Base-by-base conservation (phyloP, 2,329 filamentous ascomycete genomes). In the Hymenoscyphus repandus region DNA sequence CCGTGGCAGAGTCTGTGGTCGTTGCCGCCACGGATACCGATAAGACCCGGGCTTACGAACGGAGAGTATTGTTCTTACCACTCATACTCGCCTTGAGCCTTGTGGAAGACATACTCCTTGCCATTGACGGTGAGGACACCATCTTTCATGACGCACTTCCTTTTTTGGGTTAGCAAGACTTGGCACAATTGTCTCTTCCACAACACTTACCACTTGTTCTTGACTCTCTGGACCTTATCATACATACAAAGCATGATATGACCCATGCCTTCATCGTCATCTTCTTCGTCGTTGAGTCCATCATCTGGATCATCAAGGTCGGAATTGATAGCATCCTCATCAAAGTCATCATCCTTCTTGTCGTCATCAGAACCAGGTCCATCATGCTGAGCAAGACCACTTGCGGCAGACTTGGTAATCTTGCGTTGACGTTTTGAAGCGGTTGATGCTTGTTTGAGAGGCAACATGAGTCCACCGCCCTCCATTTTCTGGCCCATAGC, bases 161-260 rank as follows among this genome's bases (percentile, higher is more conserved):
- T 85, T 53, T 60, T 67, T 15, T 17, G 39, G 12, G 33, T 55
- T 48, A 56, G 50, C 17, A 43, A 20, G 36, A 11, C 11, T 37
- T 30, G 12, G 22, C 2, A 10, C 40, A 15, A 18, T 15, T n/a
- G 12, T 13, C 6, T 12, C 17, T 30, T 37, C 15, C 33, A 15
- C 33, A 71, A 39, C 13, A 34, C 77, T 46, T 68, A 84, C 88
- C 88, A 93, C 81, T 93, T 99, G 74, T 97, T 99, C 83, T 99
- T 99, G 64, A 97, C 93, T 43, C 93, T 81, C 72, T 97, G 92
- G 9, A 99, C 93, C 75, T 99, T 99, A 75, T 99, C 93, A 68
- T 99, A 99, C 68, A 95, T 96, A 75, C 93, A 99, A 37, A 99
- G 83, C 88, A 99, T 97, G 66, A 95, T 91, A 61, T 95, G 88